Conservation (phyloP, 768 basidiomycete genomes). For the Tubosaeta sp. region DNA sequence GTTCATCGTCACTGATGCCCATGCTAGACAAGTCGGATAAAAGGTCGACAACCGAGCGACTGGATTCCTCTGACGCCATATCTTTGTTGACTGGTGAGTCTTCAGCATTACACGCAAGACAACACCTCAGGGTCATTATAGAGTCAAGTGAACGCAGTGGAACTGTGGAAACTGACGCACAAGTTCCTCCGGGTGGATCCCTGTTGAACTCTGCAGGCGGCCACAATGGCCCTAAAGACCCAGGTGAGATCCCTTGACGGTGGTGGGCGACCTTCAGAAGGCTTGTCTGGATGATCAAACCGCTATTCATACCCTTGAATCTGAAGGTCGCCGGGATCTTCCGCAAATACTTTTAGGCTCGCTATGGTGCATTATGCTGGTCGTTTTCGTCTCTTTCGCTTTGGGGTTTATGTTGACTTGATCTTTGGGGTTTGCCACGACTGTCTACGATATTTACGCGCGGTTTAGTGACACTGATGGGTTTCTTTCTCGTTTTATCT, state of each 20-base stretch:
- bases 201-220: constrained; percentile 8
- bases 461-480: neutral
- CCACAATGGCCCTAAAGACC: constrained; percentile 11
- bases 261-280: constrained; percentile 47
- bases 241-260: constrained; percentile 37
- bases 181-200: constrained; percentile 3
- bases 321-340: constrained; percentile 48
- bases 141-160: constrained; percentile 9
- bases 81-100: constrained; percentile 13
- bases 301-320: constrained; percentile 37
- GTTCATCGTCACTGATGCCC: constrained; percentile 9
- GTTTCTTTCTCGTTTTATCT: constrained; percentile 4
- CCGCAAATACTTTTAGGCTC: constrained; percentile 37
- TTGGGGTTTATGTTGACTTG: constrained; percentile 22
- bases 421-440: constrained; percentile 15
- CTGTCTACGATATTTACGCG: constrained; percentile 13
- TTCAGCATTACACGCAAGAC: constrained; percentile 1
- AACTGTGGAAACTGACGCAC: constrained; percentile 1
- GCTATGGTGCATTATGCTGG: constrained; percentile 16
- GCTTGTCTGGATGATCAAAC: constrained; percentile 40
- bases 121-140: constrained; percentile 7
- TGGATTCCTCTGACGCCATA: neutral
- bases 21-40: constrained; percentile 11
- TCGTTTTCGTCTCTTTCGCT: constrained; percentile 22
- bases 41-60: neutral